Conservation (phyloP, 805 yeast genomes). For the Kluyveromyces siamensis region DNA sequence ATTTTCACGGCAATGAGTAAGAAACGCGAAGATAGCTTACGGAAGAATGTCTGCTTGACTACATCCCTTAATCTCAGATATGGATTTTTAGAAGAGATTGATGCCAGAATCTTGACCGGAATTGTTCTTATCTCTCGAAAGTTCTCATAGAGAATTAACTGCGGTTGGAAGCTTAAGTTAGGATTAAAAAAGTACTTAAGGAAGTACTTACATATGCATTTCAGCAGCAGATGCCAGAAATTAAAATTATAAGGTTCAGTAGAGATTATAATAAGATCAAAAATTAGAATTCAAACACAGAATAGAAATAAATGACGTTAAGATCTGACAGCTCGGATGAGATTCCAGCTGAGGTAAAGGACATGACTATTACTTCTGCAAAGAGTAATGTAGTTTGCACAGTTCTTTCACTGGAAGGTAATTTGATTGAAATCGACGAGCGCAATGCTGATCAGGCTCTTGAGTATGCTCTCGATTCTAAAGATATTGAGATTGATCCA, state of each 20-base stretch:
- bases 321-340: background rate
- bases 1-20: background rate
- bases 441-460: conserved; percentile 7
- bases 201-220: background rate
- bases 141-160: background rate
- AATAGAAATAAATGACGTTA: background rate
- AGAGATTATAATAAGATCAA: background rate
- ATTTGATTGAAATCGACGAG: conserved; percentile 4
- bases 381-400: conserved; percentile 4
- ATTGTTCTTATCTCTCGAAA: background rate
- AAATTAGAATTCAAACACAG: too few species aligned
- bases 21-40: background rate
- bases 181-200: background rate
- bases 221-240: background rate
- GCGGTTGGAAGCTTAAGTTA: background rate
- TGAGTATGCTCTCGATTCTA: conserved; percentile 3
- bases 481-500: conserved; percentile 10
- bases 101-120: background rate
- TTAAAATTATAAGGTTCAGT: background rate
- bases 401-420: conserved; percentile 6
- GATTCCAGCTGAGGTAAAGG: background rate
- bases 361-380: background rate
- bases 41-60: too few species aligned
- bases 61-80: too few species aligned
- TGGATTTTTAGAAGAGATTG: background rate